Evolutionary conservation across 2,329 filamentous ascomycete genomes (phyloP).

Genomic region (Emergomyces pasteurianus): DNA sequence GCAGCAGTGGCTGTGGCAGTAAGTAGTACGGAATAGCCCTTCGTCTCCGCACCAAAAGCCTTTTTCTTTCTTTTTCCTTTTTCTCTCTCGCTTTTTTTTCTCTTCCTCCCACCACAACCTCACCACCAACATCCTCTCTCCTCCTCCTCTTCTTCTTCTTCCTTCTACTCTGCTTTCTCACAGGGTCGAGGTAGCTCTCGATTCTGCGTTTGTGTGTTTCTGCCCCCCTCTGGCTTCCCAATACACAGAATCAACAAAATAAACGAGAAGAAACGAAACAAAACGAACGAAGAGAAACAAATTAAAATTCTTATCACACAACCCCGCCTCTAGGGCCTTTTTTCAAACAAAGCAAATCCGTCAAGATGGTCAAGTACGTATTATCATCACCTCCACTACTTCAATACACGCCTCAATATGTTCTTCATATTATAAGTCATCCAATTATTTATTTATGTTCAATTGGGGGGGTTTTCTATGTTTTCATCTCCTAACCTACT

Average conservation of each 20-base stretch:
- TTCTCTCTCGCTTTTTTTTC: slow-evolving; percentile 13
- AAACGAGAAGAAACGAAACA: slow-evolving; percentile 14
- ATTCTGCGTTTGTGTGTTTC: slow-evolving; percentile 27
- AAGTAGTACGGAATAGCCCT: too few relatives aligned
- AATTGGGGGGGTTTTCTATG: too few relatives aligned
- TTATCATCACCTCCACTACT: slow-evolving; percentile 2
- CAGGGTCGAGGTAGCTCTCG: slow-evolving; percentile 34
- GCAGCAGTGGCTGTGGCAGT: too few relatives aligned
- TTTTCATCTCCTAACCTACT: too few relatives aligned
- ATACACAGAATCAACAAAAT: slow-evolving; percentile 2
- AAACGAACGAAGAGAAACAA: too few relatives aligned
- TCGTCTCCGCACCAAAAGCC: too few relatives aligned
- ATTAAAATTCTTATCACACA: slow-evolving; percentile 15
- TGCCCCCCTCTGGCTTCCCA: not conserved
- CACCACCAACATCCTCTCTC: too few relatives aligned
- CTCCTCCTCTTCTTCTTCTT: too few relatives aligned
- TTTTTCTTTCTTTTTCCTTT: slow-evolving; percentile 16
- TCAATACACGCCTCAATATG: slow-evolving; percentile 4
- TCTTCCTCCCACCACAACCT: slow-evolving; percentile 11
- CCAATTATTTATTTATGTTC: too few relatives aligned
- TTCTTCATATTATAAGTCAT: too few relatives aligned
- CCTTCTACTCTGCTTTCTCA: slow-evolving; percentile 1
- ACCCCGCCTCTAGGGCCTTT: slow-evolving; percentile 30
- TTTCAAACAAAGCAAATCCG: slow-evolving; percentile 46
- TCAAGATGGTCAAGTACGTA: slow-evolving; percentile 99